These are phyloP conservation scores for Grammothele lineata DNA, from an alignment of 768 basidiomycete species.

Conservation along the genomic window DNA sequence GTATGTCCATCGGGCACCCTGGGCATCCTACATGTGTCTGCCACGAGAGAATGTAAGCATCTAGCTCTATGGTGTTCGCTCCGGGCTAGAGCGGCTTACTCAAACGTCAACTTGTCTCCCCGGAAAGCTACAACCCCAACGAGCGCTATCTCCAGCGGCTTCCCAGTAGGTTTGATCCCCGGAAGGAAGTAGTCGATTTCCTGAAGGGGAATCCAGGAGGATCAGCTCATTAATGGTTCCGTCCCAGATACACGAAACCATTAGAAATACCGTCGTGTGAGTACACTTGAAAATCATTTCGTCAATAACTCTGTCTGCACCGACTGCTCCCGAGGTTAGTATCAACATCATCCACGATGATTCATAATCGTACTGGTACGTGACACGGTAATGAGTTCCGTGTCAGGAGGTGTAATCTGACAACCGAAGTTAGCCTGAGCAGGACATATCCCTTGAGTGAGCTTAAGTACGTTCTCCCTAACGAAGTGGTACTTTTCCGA, in stretches of 20 bases:
- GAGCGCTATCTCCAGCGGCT: constrained; percentile 36
- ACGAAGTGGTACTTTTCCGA: constrained; percentile 36
- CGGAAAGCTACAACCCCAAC: constrained; percentile 43
- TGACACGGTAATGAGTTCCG: constrained; percentile 37
- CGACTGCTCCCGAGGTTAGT: constrained; percentile 23
- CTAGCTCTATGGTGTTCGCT: too few species aligned
- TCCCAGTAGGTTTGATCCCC: constrained; percentile 31
- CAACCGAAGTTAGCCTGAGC: neutral
- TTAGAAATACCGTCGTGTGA: constrained; percentile 37
- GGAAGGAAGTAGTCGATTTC: constrained; percentile 39
- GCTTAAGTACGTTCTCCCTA: constrained; percentile 18
- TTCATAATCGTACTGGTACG: constrained; percentile 29
- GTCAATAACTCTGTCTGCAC: constrained; percentile 42
- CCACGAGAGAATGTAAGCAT: too few species aligned
- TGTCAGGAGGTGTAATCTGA: constrained; percentile 38
- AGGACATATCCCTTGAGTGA: neutral
- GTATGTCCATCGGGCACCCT: too few species aligned
- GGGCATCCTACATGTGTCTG: constrained; percentile 33
- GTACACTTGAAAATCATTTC: constrained; percentile 44
- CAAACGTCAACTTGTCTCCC: constrained; percentile 47
- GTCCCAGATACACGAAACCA: too few species aligned
- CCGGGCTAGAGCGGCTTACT: constrained; percentile 27
- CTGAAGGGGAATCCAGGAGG: constrained; percentile 23
- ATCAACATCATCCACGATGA: neutral
- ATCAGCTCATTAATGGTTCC: too few species aligned